A percentile compares a stretch with the other conserved stretches of the same genome.
phyloP scores from a whole-genome alignment of 1,284 basidiomycete species.

The Pseudozyma thailandica region DNA sequence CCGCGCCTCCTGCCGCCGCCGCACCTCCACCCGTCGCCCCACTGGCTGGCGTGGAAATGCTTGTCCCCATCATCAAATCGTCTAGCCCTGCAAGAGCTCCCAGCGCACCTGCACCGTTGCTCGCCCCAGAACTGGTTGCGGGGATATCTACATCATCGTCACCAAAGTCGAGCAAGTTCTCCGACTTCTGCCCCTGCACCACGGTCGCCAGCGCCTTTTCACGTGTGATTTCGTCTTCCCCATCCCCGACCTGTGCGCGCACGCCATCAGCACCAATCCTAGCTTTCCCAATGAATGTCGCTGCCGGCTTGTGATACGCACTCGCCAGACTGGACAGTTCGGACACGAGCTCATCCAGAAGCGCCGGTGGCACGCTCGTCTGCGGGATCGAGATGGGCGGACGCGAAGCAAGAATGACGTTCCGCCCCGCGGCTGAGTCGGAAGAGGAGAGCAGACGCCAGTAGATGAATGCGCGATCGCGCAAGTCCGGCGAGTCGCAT shows the following conservation, averaged over 20 bases:
- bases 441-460: conserved; percentile 88
- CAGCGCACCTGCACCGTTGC: conserved; percentile 35
- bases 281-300: conserved; percentile 70
- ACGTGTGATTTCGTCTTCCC: conserved; percentile 58
- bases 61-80: conserved; percentile 50
- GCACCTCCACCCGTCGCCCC: conserved; percentile 2
- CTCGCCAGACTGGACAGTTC: conserved; percentile 79
- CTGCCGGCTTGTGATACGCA: conserved; percentile 92
- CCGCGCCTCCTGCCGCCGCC: conserved; percentile 1
- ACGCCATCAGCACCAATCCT: conserved; percentile 60
- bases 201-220: conserved; percentile 71
- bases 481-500: conserved; percentile 95
- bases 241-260: conserved; percentile 20
- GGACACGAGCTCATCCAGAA: conserved; percentile 88
- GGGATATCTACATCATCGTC: conserved; percentile 57
- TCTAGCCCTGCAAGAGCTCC: conserved; percentile 59
- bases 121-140: neutral
- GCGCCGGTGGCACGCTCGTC: conserved; percentile 85
- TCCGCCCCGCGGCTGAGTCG: conserved; percentile 89
- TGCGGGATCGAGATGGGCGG: conserved; percentile 92
- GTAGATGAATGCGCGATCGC: conserved; percentile 95
- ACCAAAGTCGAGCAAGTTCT: conserved; percentile 66
- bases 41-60: conserved; percentile 15
- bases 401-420: conserved; percentile 87
- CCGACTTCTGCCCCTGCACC: conserved; percentile 64